Base-by-base conservation (phyloP, 2,329 filamentous ascomycete genomes). In the Pseudogymnoascus sp. region DNA sequence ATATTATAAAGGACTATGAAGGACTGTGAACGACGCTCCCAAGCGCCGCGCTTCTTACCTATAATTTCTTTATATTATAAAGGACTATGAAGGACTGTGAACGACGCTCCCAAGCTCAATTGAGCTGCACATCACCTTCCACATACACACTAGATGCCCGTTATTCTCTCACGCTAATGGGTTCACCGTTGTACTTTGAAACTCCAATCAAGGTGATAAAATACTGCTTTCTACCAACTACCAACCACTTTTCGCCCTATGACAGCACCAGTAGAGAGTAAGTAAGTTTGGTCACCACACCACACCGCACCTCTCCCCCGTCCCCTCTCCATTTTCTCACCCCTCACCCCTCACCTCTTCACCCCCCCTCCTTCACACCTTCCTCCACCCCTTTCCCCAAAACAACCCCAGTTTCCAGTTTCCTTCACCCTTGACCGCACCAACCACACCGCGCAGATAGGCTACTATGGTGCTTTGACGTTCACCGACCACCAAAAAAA, bases 1-100 rank as follows among this genome's bases (percentile, higher is more conserved):
- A 52, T 52, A 52, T 52, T 52, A 52, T 52, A 31, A 52, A 52
- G 45, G 45, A 52, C 45, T 52, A 31, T 52, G 26, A 52, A 52
- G 45, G 45, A 31, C 45, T 52, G 14, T 52, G 45, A 52, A 52
- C 45, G 45, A n/a, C 45, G 45, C n/a, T n/a, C n/a, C n/a, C n/a
- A n/a, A n/a, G n/a, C n/a, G n/a, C 45, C 45, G 45, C 31, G 45
- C 45, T 52, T 52, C 26, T 52, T 31, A 14, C 45, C 45, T 52
- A 31, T 52, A 52, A 52, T 52, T 52, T 52, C 45, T 31, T 52
- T 31, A 52, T 52, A 52, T 52, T 52, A 52, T 52, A 31, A 52
- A 52, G 45, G 45, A 52, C 45, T 52, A 31, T 52, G 26, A 52
- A 52, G 45, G 45, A 31, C 45, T 52, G 14, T 52, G 45, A 52